Base-by-base conservation (phyloP, 73 alveolate species). In the Durusdinium trenchii region DNA sequence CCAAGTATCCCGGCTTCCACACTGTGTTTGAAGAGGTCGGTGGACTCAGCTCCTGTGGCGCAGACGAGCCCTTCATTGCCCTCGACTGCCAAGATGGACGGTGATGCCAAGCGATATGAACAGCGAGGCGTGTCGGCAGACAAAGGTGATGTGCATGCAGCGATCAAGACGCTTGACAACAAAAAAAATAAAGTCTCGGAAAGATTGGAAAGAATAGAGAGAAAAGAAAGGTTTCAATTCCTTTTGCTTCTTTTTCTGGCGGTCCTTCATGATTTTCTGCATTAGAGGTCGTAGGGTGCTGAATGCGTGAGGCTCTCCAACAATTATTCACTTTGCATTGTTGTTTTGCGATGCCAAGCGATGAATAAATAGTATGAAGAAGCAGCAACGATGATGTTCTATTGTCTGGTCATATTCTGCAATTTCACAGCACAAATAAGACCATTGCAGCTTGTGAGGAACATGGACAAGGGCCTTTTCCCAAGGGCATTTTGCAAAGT, bases 401-500 rank as follows among this genome's bases (percentile, higher is more conserved):
- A n/a, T n/a, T n/a, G n/a, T n/a, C n/a, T n/a, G n/a, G n/a, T n/a
- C n/a, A n/a, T n/a, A n/a, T n/a, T n/a, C n/a, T n/a, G n/a, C n/a
- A n/a, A n/a, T n/a, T n/a, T n/a, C n/a, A n/a, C n/a, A n/a, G n/a
- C n/a, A n/a, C n/a, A n/a, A n/a, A n/a, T 4, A 67, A 6, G 26
- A 23, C 69, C 12, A 26, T 6, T 28, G 67, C 60, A 54, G 46
- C 79, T 50, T 12, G 76, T 69, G 35, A 79, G 69, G 95, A 95
- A 95, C 52, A 64, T 95, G 95, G 99, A 95, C 95, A 64, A 82
- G 91, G 99, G 99, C 20, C 90, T 95, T 43, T 95, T 95, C 95
- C 99, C 99, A 6, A 60, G 81, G 48, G 99, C 99, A 3, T 95
- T 95, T 90, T 95, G 99, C 99, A 95, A 95, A 71, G 95, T 95